These are phyloP conservation scores for Fusarium aywerte DNA, from an alignment of 2,329 filamentous ascomycete species.

Conservation along the genomic window DNA sequence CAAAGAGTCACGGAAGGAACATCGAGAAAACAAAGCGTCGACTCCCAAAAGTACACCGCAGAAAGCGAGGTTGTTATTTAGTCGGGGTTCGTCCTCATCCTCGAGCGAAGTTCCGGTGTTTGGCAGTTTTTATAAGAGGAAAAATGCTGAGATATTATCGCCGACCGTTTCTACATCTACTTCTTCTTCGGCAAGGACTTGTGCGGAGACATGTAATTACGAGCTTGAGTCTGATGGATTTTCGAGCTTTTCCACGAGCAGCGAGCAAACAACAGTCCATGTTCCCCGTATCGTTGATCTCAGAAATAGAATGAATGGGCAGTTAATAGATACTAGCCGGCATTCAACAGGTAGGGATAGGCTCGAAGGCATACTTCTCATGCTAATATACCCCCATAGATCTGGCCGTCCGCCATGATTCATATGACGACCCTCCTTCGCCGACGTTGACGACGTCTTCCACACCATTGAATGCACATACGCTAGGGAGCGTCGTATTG, in stretches of 20 bases:
- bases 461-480: conserved; percentile 5
- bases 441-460: not conserved
- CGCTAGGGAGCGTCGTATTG: not conserved
- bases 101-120: conserved; percentile 6
- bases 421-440: not conserved
- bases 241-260: conserved; percentile 7
- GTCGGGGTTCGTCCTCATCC: conserved; percentile 15
- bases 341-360: not conserved
- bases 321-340: not conserved
- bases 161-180: conserved; percentile 1
- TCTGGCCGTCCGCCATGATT: not conserved
- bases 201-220: not conserved
- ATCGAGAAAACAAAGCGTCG: conserved; percentile 27
- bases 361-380: rapidly evolving
- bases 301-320: not conserved
- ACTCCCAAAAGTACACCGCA: not conserved
- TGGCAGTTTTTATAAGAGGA: not conserved
- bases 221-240: conserved; percentile 19
- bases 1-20: conserved; percentile 35
- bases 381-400: conserved; percentile 5
- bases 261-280: conserved; percentile 2
- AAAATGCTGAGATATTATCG: not conserved
- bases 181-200: conserved; percentile 2
- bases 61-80: conserved; percentile 22
- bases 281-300: conserved; percentile 2